phyloP scores from a whole-genome alignment of 2,329 filamentous ascomycete species.

The Sarocladium kiliense region DNA sequence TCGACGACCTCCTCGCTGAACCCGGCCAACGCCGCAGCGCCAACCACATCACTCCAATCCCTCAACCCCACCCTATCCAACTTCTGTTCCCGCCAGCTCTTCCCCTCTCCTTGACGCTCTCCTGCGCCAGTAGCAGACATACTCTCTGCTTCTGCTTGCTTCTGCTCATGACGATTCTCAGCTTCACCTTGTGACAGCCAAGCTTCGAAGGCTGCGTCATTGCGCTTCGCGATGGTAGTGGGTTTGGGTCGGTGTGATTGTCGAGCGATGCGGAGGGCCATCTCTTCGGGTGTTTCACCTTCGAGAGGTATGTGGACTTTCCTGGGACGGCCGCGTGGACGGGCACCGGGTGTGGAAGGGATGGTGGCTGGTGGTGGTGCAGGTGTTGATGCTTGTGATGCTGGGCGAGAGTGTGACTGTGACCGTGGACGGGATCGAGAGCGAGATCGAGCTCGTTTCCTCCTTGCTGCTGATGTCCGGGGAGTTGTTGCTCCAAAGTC shows the following conservation, averaged over 20 bases:
- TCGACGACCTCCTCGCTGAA: slow-evolving; percentile 62
- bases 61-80: slow-evolving; percentile 40
- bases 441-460: background rate
- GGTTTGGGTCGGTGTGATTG: slow-evolving; percentile 29
- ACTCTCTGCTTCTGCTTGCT: too few relatives aligned
- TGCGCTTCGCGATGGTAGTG: slow-evolving; percentile 14
- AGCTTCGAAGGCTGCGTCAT: slow-evolving; percentile 27
- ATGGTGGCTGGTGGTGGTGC: slow-evolving; percentile 13
- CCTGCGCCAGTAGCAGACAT: too few relatives aligned
- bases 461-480: background rate
- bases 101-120: slow-evolving; percentile 12
- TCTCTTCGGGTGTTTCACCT: slow-evolving; percentile 42
- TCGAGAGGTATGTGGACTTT: slow-evolving; percentile 32
- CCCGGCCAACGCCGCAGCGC: slow-evolving; percentile 68
- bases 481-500: background rate
- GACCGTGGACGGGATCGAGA: background rate
- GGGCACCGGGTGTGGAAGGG: background rate
- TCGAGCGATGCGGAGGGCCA: slow-evolving; percentile 41
- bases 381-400: background rate
- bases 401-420: background rate
- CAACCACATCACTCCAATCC: slow-evolving; percentile 84
- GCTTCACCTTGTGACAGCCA: slow-evolving; percentile 28
- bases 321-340: slow-evolving; percentile 32
- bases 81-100: slow-evolving; percentile 14
- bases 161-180: slow-evolving; percentile 11